Conservation (phyloP, 176 grass and related monocot genomes). For the Cocos nucifera region DNA sequence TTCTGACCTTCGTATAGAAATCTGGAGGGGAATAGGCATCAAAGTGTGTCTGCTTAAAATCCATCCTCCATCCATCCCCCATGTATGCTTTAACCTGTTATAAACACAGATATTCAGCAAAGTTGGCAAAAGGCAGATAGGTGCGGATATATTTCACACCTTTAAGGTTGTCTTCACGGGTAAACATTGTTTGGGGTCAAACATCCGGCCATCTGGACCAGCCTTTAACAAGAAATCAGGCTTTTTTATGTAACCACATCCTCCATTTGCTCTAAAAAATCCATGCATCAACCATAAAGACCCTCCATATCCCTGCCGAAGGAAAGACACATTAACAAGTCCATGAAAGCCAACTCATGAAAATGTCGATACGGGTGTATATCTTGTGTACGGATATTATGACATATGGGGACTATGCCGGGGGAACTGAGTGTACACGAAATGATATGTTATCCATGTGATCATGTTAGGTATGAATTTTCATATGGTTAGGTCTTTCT, state of each 20-base stretch:
- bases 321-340: neutral
- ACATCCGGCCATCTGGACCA: slow-evolving; percentile 49
- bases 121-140: neutral
- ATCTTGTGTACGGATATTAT: no score
- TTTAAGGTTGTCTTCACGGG: slow-evolving; percentile 73
- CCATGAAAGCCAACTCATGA: no score
- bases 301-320: slow-evolving; percentile 62
- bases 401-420: no score
- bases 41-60: slow-evolving; percentile 95
- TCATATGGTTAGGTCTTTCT: no score
- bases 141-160: slow-evolving; percentile 20
- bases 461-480: no score
- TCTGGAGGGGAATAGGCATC: slow-evolving; percentile 82
- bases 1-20: slow-evolving; percentile 64
- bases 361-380: no score
- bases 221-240: slow-evolving; percentile 63
- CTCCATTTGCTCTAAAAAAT: slow-evolving; percentile 81
- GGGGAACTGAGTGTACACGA: no score
- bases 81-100: slow-evolving; percentile 88
- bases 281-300: slow-evolving; percentile 87
- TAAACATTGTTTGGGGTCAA: slow-evolving; percentile 53
- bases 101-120: neutral
- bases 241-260: slow-evolving; percentile 82
- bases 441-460: no score
- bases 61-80: slow-evolving; percentile 88